phyloP scores from a whole-genome alignment of 2,329 filamentous ascomycete species.

The Xylaria sp. region DNA sequence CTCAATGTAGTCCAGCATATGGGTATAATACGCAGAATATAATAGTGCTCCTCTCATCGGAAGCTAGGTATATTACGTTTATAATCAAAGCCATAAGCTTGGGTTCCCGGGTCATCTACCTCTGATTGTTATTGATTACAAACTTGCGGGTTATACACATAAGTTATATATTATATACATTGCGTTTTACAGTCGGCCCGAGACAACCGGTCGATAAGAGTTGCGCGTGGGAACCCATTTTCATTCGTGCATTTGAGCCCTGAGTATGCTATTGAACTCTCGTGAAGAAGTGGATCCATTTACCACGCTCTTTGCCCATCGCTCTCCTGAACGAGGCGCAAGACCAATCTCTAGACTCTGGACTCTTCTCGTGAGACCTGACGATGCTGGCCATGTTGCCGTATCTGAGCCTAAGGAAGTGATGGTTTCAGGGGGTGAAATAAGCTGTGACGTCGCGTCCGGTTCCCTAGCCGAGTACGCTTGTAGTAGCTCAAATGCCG shows the following conservation, averaged over 20 bases:
- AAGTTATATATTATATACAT: background rate
- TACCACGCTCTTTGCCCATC: background rate
- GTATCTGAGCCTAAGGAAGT: constrained; percentile 5
- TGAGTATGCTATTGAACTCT: constrained; percentile 7
- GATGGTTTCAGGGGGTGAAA: background rate
- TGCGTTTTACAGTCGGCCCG: background rate
- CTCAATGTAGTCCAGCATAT: no score
- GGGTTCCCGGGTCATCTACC: no score
- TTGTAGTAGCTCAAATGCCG: constrained; percentile 23
- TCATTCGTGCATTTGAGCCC: background rate
- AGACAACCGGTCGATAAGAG: background rate
- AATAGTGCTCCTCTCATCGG: no score
- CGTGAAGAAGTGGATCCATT: background rate
- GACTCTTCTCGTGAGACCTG: background rate
- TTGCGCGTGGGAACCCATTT: background rate
- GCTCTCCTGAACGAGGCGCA: background rate
- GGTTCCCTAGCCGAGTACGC: constrained; percentile 18
- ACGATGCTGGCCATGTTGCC: background rate
- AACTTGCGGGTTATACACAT: background rate
- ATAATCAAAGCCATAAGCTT: no score
- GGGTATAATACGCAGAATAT: no score
- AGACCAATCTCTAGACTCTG: background rate
- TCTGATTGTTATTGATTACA: no score
- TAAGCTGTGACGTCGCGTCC: constrained; percentile 5
- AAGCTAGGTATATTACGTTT: no score